These are phyloP conservation scores for Trichosporon sp. DNA, from an alignment of 1,284 basidiomycete species.

Conservation along the genomic window DNA sequence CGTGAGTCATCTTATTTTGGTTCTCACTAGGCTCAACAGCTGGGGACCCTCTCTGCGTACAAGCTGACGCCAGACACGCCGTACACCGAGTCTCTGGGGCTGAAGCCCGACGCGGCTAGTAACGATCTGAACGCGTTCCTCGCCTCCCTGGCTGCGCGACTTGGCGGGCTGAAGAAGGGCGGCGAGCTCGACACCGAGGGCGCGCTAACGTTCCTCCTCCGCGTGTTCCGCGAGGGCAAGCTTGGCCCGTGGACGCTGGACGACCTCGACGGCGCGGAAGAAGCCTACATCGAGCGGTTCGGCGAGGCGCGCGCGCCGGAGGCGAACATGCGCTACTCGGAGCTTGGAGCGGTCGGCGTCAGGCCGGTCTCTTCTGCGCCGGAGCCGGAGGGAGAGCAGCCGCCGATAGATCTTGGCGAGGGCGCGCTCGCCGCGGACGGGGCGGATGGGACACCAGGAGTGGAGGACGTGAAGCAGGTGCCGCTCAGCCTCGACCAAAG, in stretches of 20 bases:
- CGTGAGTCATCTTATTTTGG: background rate
- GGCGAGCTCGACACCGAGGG: constrained; percentile 65
- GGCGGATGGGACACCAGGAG: background rate
- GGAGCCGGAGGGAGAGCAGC: no score
- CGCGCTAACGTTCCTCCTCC: constrained; percentile 72
- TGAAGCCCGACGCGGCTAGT: constrained; percentile 33
- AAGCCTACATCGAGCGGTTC: background rate
- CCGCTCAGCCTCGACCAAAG: background rate
- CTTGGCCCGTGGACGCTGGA: constrained; percentile 54
- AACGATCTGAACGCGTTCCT: constrained; percentile 64
- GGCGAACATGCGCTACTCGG: background rate
- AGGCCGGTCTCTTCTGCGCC: background rate
- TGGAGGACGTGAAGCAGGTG: background rate
- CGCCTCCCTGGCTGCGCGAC: constrained; percentile 61
- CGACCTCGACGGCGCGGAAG: constrained; percentile 39
- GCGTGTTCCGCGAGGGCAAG: constrained; percentile 74
- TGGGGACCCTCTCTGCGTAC: no score
- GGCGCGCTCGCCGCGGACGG: background rate
- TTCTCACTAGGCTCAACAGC: background rate
- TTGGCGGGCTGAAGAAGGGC: constrained; percentile 75
- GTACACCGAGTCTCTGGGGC: constrained; percentile 55
- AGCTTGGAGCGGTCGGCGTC: background rate
- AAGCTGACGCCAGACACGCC: constrained; percentile 23
- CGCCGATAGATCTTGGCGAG: background rate
- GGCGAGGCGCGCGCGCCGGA: background rate